These are phyloP conservation scores for Suillus paluster DNA, from an alignment of 768 basidiomycete genomes.

Conservation along the genomic window DNA sequence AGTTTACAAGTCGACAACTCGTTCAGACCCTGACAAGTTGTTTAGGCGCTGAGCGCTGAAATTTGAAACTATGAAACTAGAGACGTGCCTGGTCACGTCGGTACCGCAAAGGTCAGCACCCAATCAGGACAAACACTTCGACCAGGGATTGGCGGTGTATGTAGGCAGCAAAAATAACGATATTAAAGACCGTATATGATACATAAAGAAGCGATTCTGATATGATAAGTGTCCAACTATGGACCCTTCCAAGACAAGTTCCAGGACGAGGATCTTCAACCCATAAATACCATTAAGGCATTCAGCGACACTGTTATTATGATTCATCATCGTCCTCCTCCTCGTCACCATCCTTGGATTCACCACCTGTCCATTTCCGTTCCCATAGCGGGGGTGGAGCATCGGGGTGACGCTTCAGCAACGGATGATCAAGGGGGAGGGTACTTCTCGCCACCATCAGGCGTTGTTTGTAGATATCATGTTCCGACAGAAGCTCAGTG, in stretches of 20 bases:
- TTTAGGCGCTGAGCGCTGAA: neutral
- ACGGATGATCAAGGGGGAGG: conserved; percentile 66
- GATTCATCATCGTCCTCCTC: conserved; percentile 54
- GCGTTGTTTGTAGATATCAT: conserved; percentile 57
- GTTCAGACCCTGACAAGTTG: no score
- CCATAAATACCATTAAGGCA: conserved; percentile 2
- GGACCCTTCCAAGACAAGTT: neutral
- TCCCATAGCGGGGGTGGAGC: conserved; percentile 66
- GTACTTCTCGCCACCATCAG: conserved; percentile 60
- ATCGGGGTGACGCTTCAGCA: conserved; percentile 39
- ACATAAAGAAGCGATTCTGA: conserved; percentile 5
- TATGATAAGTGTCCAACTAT: neutral
- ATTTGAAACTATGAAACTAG: neutral
- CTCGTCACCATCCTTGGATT: conserved; percentile 48
- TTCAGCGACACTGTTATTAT: neutral
- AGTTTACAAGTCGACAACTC: neutral
- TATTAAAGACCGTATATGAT: neutral
- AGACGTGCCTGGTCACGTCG: neutral
- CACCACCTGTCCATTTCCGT: conserved; percentile 82
- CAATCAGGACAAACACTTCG: neutral
- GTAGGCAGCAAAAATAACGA: neutral
- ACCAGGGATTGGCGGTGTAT: no score
- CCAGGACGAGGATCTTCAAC: neutral
- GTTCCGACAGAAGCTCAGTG: conserved; percentile 64
- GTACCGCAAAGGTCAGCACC: neutral